Base-by-base conservation (phyloP, 1,284 basidiomycete genomes). In the Ustilago hordei region DNA sequence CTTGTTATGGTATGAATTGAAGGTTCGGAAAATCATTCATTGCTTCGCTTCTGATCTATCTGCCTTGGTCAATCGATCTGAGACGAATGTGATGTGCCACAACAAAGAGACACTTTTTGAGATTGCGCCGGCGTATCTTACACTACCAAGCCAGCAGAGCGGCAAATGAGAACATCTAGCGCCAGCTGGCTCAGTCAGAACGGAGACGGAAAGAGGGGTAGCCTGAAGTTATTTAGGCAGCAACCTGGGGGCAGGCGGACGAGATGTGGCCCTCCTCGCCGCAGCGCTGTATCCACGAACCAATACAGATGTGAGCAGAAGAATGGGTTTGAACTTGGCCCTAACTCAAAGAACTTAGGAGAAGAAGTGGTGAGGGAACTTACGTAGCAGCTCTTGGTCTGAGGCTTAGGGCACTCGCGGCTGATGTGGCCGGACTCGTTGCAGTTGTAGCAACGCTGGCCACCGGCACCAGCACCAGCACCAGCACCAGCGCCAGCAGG, bases 361-460 rank as follows among this genome's bases (percentile, higher is more conserved):
- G 7, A 17, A 6, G 17, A 17, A 48, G 36, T 31, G 3, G 23
- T 28, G 23, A 1, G 39, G 9, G 7, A 17, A 70, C 68, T 64
- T 62, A 66, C 60, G 82, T 84, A 84, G 78, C 82, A 84, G 60
- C 80, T 78, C 69, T 77, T 78, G 68, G 78, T 78, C 68, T 75
- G 70, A 32, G 82, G 82, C 72, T 79, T 80, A 45, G 77, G 60
- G 75, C 83, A 84, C 48, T 83, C 77, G 55, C 81, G 79, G 69
- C 77, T 80, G 52, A 84, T 78, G 72, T 84, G 83, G 50, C 83
- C 83, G 32, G 65, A 52, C 60, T 81, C 70, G 67, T 81, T 80
- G 69, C 83, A 84, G 78, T 84, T 84, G 83, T 83, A 84, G 82
- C 83, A 84, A 59, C 79, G 79, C 60, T 72, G 69, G 34, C 80